These are phyloP conservation scores for Tolypocladium paradoxum DNA, from an alignment of 2,329 filamentous ascomycete species.

Conservation along the genomic window DNA sequence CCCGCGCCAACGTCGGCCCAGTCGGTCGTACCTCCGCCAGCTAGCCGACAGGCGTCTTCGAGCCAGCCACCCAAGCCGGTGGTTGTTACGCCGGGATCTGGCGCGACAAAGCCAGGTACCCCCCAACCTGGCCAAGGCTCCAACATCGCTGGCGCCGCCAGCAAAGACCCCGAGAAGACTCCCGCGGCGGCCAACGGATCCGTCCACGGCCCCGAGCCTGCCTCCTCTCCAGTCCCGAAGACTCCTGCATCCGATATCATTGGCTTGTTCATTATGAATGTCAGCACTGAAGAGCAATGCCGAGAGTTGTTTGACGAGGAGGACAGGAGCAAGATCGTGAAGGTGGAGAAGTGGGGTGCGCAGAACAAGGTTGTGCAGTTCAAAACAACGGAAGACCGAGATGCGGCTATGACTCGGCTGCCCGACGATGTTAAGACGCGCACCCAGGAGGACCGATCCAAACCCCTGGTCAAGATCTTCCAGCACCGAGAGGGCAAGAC, in stretches of 20 bases:
- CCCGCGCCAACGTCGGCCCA: constrained; percentile 26
- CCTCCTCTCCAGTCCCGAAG: constrained; percentile 50
- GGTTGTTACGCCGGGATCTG: constrained; percentile 23
- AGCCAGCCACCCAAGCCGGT: constrained; percentile 32
- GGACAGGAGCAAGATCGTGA: constrained; percentile 69
- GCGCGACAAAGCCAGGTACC: constrained; percentile 29
- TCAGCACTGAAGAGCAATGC: constrained; percentile 72
- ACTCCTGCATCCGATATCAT: constrained; percentile 55
- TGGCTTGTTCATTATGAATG: constrained; percentile 83
- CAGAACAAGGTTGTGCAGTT: constrained; percentile 83
- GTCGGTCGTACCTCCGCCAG: constrained; percentile 19
- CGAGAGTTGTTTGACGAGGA: constrained; percentile 74
- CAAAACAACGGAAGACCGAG: constrained; percentile 66
- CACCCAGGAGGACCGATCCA: constrained; percentile 60
- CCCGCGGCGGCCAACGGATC: constrained; percentile 41
- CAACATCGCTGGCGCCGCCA: constrained; percentile 24
- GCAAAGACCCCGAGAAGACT: constrained; percentile 48
- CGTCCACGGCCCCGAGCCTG: constrained; percentile 38
- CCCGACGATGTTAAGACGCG: constrained; percentile 67
- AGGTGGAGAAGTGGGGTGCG: constrained; percentile 67
- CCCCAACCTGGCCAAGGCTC: constrained; percentile 38
- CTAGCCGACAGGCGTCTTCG: constrained; percentile 25
- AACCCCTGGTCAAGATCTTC: constrained; percentile 76
- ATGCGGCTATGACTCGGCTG: constrained; percentile 64
- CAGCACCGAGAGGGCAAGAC: constrained; percentile 52